Evolutionary conservation across 2,329 filamentous ascomycete species (phyloP).

Genomic region (Cadophora luteo-olivacea): DNA sequence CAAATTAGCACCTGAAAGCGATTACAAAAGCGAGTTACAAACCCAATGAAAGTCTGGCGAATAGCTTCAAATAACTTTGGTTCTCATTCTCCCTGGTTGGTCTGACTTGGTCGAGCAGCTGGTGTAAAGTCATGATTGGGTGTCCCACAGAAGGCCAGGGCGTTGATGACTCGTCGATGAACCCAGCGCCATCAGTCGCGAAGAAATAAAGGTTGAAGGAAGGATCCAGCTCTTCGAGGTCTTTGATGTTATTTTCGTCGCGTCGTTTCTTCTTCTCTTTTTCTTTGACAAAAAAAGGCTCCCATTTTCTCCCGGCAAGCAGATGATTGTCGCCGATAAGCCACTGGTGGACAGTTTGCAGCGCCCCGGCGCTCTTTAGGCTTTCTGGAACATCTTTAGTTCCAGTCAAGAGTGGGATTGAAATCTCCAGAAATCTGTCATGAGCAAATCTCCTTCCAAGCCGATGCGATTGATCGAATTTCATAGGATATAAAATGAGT

Average conservation of each 20-base stretch:
- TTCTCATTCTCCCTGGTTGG: conserved; percentile 31
- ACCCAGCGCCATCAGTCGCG: no score
- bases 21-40: conserved; percentile 48
- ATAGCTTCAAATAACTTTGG: conserved; percentile 51
- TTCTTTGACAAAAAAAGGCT: background rate
- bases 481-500: conserved; percentile 55
- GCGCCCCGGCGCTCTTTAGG: no score
- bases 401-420: conserved; percentile 54
- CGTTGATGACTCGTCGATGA: no score
- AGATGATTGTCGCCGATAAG: background rate
- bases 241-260: no score
- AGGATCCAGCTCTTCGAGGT: no score
- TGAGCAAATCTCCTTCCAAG: conserved; percentile 62
- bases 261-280: no score
- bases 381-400: no score
- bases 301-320: background rate
- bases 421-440: conserved; percentile 64
- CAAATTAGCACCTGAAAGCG: no score
- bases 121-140: background rate
- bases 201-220: no score
- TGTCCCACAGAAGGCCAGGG: no score
- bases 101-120: background rate
- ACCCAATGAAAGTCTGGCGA: conserved; percentile 62
- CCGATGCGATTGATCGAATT: conserved; percentile 57
- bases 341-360: background rate